A percentile compares a stretch with the other conserved stretches of the same genome.
phyloP scores from a whole-genome alignment of 495 filamentous ascomycete species.

The Entonaema liquescens region DNA sequence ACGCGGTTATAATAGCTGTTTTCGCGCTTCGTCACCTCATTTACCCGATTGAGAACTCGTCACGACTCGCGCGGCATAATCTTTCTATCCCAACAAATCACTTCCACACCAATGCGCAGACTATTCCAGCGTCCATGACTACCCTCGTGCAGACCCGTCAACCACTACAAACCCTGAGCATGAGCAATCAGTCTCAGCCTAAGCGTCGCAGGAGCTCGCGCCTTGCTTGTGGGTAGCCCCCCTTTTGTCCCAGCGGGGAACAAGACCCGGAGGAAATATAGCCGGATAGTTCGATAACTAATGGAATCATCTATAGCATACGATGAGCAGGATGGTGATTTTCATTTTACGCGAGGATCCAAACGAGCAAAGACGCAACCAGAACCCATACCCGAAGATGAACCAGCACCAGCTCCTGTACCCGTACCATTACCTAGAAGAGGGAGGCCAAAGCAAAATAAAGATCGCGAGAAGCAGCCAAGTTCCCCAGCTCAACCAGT shows the following conservation, averaged over 20 bases:
- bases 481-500: constrained; percentile 39
- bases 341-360: constrained; percentile 66
- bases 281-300: constrained; percentile 21
- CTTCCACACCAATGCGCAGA: constrained; percentile 34
- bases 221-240: constrained; percentile 59
- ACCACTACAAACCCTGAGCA: constrained; percentile 67
- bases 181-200: constrained; percentile 65
- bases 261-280: not conserved
- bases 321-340: constrained; percentile 72
- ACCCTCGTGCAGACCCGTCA: constrained; percentile 66
- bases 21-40: constrained; percentile 14
- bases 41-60: constrained; percentile 23
- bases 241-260: constrained; percentile 7
- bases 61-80: constrained; percentile 32
- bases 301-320: constrained; percentile 52
- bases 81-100: not conserved
- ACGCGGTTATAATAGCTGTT: constrained; percentile 29
- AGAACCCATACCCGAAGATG: constrained; percentile 48
- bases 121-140: constrained; percentile 62
- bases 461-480: constrained; percentile 49
- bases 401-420: constrained; percentile 52
- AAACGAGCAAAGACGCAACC: constrained; percentile 60
- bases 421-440: constrained; percentile 51
- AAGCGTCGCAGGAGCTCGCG: constrained; percentile 65
- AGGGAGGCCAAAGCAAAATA: constrained; percentile 55